A percentile compares a stretch with the other conserved stretches of the same genome.
phyloP scores from a whole-genome alignment of 139 green algal species.

The Micractinium conductrix region DNA sequence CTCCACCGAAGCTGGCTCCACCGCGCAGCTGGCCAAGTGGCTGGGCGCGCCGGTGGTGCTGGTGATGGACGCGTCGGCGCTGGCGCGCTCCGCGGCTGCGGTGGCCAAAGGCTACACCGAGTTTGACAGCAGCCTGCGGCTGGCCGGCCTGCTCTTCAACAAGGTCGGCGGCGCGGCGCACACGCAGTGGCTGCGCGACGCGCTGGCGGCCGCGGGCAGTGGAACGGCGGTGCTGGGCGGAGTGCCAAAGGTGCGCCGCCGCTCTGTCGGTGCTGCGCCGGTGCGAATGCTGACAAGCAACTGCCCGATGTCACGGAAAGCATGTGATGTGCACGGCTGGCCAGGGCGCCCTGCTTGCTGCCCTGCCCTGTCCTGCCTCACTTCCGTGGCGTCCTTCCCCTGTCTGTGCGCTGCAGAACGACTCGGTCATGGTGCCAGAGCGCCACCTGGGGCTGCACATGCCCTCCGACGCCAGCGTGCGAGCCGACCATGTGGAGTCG shows the following conservation, averaged over 20 bases:
- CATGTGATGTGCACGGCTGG: too few species aligned
- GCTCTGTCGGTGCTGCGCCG: too few species aligned
- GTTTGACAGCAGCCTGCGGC: constrained; percentile 71
- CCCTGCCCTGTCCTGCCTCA: neutral
- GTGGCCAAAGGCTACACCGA: constrained; percentile 62
- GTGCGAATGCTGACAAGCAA: too few species aligned
- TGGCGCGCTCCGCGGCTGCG: constrained; percentile 69
- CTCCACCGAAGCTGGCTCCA: constrained; percentile 74
- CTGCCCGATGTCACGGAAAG: too few species aligned
- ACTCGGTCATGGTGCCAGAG: constrained; percentile 52
- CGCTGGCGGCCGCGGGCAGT: constrained; percentile 56
- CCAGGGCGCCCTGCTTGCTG: too few species aligned
- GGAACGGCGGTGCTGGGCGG: constrained; percentile 68
- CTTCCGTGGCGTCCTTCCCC: too few species aligned
- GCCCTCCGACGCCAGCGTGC: constrained; percentile 42
- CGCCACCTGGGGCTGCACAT: constrained; percentile 66
- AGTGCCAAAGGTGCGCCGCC: constrained; percentile 62
- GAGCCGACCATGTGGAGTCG: constrained; percentile 6
- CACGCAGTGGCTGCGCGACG: constrained; percentile 66
- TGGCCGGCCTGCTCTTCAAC: constrained; percentile 89
- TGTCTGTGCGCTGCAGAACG: too few species aligned
- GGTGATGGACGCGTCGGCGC: constrained; percentile 78
- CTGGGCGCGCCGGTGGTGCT: constrained; percentile 84
- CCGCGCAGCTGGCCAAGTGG: constrained; percentile 81
- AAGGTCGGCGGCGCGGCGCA: constrained; percentile 65